These are phyloP conservation scores for Coccomyxa sp. DNA, from an alignment of 139 green algal genomes.

Conservation along the genomic window DNA sequence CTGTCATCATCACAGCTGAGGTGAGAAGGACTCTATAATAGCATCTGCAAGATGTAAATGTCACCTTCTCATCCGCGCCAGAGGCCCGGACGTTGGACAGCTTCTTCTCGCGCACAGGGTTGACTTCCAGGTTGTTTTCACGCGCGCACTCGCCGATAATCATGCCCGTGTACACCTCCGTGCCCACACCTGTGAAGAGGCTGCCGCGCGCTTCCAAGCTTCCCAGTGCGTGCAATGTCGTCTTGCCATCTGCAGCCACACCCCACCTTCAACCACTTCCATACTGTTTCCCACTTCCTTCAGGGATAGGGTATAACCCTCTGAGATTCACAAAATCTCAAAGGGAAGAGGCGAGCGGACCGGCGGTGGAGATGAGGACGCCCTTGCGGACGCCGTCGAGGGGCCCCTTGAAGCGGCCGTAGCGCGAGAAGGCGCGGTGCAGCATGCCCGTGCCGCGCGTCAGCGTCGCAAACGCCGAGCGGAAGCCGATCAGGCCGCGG, in stretches of 20 bases:
- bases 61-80: constrained; percentile 67
- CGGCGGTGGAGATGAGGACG: constrained; percentile 53
- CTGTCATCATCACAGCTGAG: no score
- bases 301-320: no score
- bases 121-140: constrained; percentile 73
- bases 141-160: constrained; percentile 37
- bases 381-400: constrained; percentile 68
- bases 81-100: constrained; percentile 77
- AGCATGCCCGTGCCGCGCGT: constrained; percentile 77
- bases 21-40: no score
- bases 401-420: constrained; percentile 46
- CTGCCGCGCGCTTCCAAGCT: constrained; percentile 66
- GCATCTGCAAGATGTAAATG: no score
- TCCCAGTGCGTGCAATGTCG: constrained; percentile 62
- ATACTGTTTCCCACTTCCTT: no score
- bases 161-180: constrained; percentile 77
- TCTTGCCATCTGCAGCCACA: constrained; percentile 42
- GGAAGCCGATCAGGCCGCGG: constrained; percentile 74
- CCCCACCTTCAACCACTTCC: not conserved
- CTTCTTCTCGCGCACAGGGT: constrained; percentile 81
- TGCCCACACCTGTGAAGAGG: constrained; percentile 66
- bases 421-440: constrained; percentile 64
- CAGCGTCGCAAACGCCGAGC: constrained; percentile 60
- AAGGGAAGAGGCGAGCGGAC: not conserved
- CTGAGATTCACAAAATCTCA: no score